Evolutionary conservation across 345 rosid genomes (phyloP).

Genomic region (Dipteronia dyeriana): DNA sequence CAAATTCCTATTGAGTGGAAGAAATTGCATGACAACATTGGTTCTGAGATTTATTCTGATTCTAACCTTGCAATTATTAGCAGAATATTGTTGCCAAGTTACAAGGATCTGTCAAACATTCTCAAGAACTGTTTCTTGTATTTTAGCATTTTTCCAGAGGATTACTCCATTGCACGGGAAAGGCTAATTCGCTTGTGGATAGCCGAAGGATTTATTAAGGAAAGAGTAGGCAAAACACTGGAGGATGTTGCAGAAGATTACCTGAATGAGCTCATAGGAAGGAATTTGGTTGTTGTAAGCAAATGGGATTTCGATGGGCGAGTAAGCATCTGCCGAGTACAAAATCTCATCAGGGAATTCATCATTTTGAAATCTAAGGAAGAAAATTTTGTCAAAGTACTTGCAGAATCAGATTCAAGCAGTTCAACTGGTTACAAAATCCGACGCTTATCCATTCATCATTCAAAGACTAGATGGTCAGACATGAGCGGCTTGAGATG

Average conservation of each 20-base stretch:
- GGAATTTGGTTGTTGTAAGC: slow-evolving; percentile 17
- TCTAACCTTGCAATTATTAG: neutral
- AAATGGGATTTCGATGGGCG: slow-evolving; percentile 2
- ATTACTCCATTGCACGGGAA: neutral
- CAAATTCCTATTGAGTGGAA: slow-evolving; percentile 5
- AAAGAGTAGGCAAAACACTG: neutral
- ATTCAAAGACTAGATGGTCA: neutral
- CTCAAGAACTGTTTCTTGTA: slow-evolving; percentile 24
- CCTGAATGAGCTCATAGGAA: slow-evolving; percentile 20
- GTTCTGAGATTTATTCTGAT: neutral
- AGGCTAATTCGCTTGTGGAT: slow-evolving; percentile 20
- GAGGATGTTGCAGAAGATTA: slow-evolving; percentile 22
- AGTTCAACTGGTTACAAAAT: neutral
- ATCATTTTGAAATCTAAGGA: slow-evolving; percentile 10
- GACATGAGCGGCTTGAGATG: neutral
- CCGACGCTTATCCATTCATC: slow-evolving; percentile 1
- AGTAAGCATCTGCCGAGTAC: slow-evolving; percentile 14
- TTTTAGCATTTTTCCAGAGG: slow-evolving; percentile 29
- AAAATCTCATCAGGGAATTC: slow-evolving; percentile 16
- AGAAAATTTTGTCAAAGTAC: neutral
- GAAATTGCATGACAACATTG: slow-evolving; percentile 11
- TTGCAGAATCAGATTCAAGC: neutral
- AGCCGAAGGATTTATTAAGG: slow-evolving; percentile 25
- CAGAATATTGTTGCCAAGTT: slow-evolving; percentile 21
- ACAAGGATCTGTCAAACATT: slow-evolving; percentile 16